Conservation (phyloP, 495 filamentous ascomycete species). For the Annulohypoxylon stygium region DNA sequence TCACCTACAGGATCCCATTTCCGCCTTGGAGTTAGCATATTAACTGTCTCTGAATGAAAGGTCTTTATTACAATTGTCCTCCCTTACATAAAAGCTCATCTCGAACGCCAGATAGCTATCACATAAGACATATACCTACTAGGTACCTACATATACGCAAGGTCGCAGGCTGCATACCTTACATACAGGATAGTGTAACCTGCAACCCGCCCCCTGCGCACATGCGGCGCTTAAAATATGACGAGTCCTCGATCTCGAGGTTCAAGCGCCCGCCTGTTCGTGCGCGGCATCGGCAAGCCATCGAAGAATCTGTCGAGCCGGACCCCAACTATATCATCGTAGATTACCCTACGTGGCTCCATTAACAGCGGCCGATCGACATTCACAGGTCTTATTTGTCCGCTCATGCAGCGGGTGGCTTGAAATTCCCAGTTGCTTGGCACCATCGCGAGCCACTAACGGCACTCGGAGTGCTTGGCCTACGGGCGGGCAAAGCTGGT, state of each 20-base stretch:
- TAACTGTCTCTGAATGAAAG: neutral
- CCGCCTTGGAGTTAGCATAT: neutral
- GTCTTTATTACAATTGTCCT: neutral
- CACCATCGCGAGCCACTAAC: slow-evolving; percentile 23
- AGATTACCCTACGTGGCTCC: slow-evolving; percentile 40
- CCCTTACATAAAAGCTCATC: slow-evolving; percentile 5
- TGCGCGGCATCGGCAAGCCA: slow-evolving; percentile 27
- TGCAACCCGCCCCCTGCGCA: slow-evolving; percentile 28
- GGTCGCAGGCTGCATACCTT: slow-evolving; percentile 18
- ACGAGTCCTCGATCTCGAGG: slow-evolving; percentile 24
- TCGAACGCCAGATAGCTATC: neutral
- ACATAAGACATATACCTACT: neutral
- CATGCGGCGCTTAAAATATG: slow-evolving; percentile 43
- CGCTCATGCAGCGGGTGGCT: slow-evolving; percentile 15
- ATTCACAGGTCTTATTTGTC: slow-evolving; percentile 27
- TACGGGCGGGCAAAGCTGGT: slow-evolving; percentile 9
- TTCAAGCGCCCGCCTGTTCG: slow-evolving; percentile 27
- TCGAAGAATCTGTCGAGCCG: neutral
- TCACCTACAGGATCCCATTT: neutral
- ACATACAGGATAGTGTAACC: slow-evolving; percentile 23
- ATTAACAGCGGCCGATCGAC: slow-evolving; percentile 27
- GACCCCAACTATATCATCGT: slow-evolving; percentile 25
- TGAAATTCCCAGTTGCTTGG: slow-evolving; percentile 21
- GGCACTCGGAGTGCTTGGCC: slow-evolving; percentile 12
- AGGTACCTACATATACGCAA: slow-evolving; percentile 4